Base-by-base conservation (phyloP, 2,329 filamentous ascomycete species). In the Apiospora malaysiana region DNA sequence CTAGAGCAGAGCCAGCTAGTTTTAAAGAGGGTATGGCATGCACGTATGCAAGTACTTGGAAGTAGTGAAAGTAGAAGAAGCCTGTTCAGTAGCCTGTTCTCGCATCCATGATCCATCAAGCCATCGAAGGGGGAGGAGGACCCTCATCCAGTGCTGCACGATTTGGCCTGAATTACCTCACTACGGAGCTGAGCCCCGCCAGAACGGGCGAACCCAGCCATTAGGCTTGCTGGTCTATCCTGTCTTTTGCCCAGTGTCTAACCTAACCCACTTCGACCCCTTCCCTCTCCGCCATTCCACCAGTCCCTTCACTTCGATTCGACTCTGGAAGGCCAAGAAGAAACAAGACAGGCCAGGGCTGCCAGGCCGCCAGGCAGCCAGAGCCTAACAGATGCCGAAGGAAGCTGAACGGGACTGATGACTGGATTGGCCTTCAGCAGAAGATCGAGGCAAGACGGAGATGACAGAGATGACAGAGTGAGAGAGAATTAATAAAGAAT, bases 161-260 rank as follows among this genome's bases (percentile, higher is more conserved):
- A 68, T 68, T 68, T 32, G 66, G 46, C 43, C 66, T 37, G 66
- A 68, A 68, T 68, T 68, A 68, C 66, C 66, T 68, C 66, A 68
- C 66, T 68, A 68, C 66, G 66, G 66, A 68, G 66, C 66, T 68
- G 66, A 37, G 66, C 66, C 66, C 66, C 66, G 66, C 66, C 66
- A 16, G 47, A 32, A 37, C 43, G 66, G 66, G 43, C 42, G 66
- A 68, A 47, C 66, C 66, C 66, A 68, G 46, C 66, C 66, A 68
- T 37, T 68, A 68, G 46, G 66, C 56, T 63, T 63, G 66, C 66
- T n/a, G 56, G 56, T n/a, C 66, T 32, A 46, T 68, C 66, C 66
- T 46, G 66, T 47, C 66, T 45, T 25, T 25, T 47, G 27, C 25
- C 43, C 66, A 45, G 43, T 32, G 43, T 14, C 66, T 37, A 45